phyloP scores from a whole-genome alignment of 2,329 filamentous ascomycete species.

The Hypoxylon sp. region DNA sequence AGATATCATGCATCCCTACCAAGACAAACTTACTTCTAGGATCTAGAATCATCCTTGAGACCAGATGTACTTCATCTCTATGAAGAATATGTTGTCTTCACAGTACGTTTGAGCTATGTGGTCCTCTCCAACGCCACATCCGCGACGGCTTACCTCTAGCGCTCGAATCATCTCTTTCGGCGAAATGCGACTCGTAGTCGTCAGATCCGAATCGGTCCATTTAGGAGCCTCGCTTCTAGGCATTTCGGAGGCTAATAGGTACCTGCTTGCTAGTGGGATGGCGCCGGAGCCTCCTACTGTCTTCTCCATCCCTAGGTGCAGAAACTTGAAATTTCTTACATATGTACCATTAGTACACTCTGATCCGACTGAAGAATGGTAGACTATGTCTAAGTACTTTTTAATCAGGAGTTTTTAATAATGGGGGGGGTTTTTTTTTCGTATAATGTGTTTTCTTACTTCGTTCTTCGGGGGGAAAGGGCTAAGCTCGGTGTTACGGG shows the following conservation, averaged over 20 bases:
- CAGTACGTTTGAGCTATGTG: neutral
- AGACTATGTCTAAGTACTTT: neutral
- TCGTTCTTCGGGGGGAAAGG: constrained; percentile 6
- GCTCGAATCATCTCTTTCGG: neutral
- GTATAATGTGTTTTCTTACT: neutral
- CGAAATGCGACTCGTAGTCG: neutral
- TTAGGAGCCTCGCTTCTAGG: neutral
- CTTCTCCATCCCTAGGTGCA: constrained; percentile 2
- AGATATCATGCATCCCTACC: neutral
- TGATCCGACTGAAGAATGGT: constrained; percentile 1
- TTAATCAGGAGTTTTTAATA: neutral
- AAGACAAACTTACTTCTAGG: neutral
- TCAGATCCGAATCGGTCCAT: neutral
- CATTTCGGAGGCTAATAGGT: neutral
- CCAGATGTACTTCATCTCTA: neutral
- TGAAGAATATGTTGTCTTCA: neutral
- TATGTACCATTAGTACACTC: neutral
- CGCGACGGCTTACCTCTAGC: neutral
- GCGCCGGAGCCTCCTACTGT: neutral
- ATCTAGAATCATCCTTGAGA: neutral
- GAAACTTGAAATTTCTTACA: neutral
- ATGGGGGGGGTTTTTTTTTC: neutral
- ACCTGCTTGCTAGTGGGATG: neutral
- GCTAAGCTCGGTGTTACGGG: neutral
- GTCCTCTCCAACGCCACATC: neutral